These are phyloP conservation scores for Leccinum pachyderme DNA, from an alignment of 1,284 basidiomycete species.

Conservation along the genomic window DNA sequence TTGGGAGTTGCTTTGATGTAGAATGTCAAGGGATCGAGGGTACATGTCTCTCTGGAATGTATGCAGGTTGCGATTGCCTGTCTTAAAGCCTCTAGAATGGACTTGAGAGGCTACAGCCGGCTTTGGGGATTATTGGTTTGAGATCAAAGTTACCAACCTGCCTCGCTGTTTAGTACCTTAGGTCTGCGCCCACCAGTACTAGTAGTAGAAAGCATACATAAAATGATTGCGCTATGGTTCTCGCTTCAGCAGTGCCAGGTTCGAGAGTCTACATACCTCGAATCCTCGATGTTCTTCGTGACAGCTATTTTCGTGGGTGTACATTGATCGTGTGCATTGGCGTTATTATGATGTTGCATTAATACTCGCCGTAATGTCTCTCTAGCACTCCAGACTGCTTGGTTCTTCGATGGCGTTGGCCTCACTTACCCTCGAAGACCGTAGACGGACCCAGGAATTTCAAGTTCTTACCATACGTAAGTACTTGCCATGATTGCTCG, in stretches of 20 bases:
- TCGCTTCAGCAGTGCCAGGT: not conserved
- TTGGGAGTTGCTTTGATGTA: not conserved
- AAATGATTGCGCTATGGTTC: not conserved
- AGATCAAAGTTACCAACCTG: not conserved
- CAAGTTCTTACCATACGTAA: not conserved
- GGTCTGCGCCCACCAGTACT: not conserved
- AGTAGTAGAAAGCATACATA: not conserved
- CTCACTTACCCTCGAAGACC: not conserved
- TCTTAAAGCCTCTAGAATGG: not conserved
- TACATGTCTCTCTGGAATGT: not conserved
- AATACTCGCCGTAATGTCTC: not conserved
- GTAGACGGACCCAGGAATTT: not conserved
- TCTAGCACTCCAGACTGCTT: not conserved
- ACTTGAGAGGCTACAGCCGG: not conserved
- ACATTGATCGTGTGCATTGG: not conserved
- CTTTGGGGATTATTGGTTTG: not conserved
- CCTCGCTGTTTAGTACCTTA: not conserved
- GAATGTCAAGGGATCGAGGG: not conserved
- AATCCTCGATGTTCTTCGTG: not conserved
- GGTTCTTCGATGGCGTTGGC: not conserved
- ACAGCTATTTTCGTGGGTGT: not conserved
- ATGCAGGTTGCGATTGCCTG: not conserved
- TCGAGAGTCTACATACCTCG: no score
- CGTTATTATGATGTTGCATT: no score
- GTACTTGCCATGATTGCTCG: not conserved